These are phyloP conservation scores for Xerocomus potaroensis DNA, from an alignment of 768 basidiomycete species.

Conservation along the genomic window DNA sequence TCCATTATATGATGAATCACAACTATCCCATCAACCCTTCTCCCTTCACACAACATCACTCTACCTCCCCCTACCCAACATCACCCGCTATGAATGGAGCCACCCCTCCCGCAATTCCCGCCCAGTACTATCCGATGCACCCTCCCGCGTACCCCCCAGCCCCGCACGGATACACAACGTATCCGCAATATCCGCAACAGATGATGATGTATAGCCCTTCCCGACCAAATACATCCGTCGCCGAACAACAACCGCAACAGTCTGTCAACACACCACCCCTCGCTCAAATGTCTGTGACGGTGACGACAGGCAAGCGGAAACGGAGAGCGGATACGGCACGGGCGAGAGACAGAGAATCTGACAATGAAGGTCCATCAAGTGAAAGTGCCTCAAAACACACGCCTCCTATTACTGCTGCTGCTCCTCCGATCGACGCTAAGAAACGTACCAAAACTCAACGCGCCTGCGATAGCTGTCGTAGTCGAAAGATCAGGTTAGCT, in stretches of 20 bases:
- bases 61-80: slow-evolving; percentile 34
- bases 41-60: slow-evolving; percentile 41
- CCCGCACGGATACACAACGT: slow-evolving; percentile 48
- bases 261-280: slow-evolving; percentile 33
- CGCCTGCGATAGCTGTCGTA: slow-evolving; percentile 88
- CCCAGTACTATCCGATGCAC: slow-evolving; percentile 56
- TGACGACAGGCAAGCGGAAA: slow-evolving; percentile 54
- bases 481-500: slow-evolving; percentile 76
- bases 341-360: slow-evolving; percentile 50
- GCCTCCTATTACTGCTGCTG: slow-evolving; percentile 25
- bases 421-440: slow-evolving; percentile 54
- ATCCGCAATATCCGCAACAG: slow-evolving; percentile 51
- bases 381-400: slow-evolving; percentile 37
- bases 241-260: slow-evolving; percentile 30
- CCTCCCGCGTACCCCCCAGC: slow-evolving; percentile 45
- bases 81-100: slow-evolving; percentile 36
- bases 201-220: slow-evolving; percentile 65
- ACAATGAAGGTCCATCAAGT: slow-evolving; percentile 57
- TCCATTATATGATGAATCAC: slow-evolving; percentile 66
- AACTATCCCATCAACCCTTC: slow-evolving; percentile 61
- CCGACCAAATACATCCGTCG: slow-evolving; percentile 34
- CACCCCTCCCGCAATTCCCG: slow-evolving; percentile 37
- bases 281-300: slow-evolving; percentile 30
- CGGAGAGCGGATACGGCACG: slow-evolving; percentile 43
- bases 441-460: slow-evolving; percentile 92